Conservation (phyloP, 257 asterid genomes). For the Knoxia roxburghii region DNA sequence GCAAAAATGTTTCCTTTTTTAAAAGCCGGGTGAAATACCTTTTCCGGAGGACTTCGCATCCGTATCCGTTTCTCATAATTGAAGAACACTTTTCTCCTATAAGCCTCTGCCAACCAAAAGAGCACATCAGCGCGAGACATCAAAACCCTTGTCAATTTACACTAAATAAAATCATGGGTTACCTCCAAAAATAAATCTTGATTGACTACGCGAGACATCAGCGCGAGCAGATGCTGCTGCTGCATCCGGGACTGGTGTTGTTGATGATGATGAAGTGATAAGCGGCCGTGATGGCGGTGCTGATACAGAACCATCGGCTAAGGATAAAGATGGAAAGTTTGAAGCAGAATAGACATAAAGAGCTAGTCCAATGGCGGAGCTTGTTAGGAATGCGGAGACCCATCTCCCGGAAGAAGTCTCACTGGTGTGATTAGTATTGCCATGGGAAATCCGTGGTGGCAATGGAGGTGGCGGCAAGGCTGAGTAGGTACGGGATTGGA, state of each 20-base stretch:
- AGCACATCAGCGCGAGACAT: no score
- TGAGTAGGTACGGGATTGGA: slow-evolving; percentile 34
- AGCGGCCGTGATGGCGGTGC: neutral
- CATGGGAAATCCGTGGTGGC: neutral
- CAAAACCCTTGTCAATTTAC: neutral
- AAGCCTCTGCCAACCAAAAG: slow-evolving; percentile 43
- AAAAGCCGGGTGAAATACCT: slow-evolving; percentile 34
- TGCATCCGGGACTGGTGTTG: no score
- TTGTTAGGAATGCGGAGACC: slow-evolving; percentile 50
- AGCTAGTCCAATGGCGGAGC: slow-evolving; percentile 45
- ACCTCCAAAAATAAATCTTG: slow-evolving; percentile 23
- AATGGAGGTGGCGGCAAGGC: slow-evolving; percentile 20
- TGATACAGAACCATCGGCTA: slow-evolving; percentile 14
- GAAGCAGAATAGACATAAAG: slow-evolving; percentile 26
- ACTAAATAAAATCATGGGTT: neutral
- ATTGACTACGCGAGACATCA: neutral
- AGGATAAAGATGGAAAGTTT: slow-evolving; percentile 15
- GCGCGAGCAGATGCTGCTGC: neutral
- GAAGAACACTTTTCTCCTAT: slow-evolving; percentile 70
- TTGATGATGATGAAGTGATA: neutral
- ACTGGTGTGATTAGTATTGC: slow-evolving; percentile 4
- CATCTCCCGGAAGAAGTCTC: slow-evolving; percentile 29
- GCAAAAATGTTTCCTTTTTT: neutral
- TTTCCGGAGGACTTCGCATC: slow-evolving; percentile 95
- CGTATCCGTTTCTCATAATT: slow-evolving; percentile 85